Base-by-base conservation (phyloP, 257 asterid genomes). In the Lithospermum erythrorhizon region DNA sequence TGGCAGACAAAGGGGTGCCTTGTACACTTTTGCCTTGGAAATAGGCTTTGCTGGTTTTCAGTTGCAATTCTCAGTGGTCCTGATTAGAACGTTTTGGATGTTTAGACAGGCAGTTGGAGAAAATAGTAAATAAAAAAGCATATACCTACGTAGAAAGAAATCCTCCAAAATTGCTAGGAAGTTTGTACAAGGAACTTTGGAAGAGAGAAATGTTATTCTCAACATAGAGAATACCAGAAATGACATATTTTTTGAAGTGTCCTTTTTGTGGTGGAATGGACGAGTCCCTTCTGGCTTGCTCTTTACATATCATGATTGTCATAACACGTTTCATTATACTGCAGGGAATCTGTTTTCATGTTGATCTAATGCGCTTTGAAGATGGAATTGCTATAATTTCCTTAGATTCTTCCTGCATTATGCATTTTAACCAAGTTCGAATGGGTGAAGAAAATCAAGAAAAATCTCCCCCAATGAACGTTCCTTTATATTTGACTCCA, bases 361-460 rank as follows among this genome's bases (percentile, higher is more conserved):
- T 91, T 61, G 98, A 91, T 72, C 95, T 88, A 25, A 70, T 86
- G 97, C 76, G 94, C 16, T 88, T 88, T 51, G 94, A 86, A 51
- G 98, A 91, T 62, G 98, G 97, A 32, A 91, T 91, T 53, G 93
- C 98, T 41, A 75, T 88, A 8, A 55, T 88, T 62, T 86, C 96
- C 5, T 61, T 88, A 79, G 94, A 86, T 57, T 88, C 95, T 9
- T 66, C 89, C 21, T 84, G 95, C 15, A 82, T 88, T 17, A 88
- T 91, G 96, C 95, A 78, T 70, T 91, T 91, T 45, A 77, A 74
- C 66, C 70, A 65, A 21, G 87, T 60, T 45, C 74, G 61, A 25
- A 30, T 16, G 29, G n/a, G 21, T 21, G 21, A 67, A 47, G 73
- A 61, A 18, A 25, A 17, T 15, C 48, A 21, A 13, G 21, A 48